Evolutionary conservation across 495 filamentous ascomycete genomes (phyloP).

Genomic region (Hyaloscypha hepaticicola): DNA sequence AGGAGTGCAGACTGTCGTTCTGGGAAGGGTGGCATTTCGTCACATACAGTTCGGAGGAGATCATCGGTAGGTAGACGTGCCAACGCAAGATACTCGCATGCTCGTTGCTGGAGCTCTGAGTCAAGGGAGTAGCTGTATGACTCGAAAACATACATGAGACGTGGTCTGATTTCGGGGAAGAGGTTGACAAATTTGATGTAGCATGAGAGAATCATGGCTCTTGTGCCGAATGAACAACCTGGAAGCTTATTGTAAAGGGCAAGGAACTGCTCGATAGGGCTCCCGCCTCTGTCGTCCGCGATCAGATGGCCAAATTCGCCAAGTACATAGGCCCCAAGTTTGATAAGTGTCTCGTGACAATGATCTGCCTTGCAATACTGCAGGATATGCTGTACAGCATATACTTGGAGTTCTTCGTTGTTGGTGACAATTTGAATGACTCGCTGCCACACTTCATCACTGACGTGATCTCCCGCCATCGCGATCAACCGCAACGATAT

Average conservation of each 20-base stretch:
- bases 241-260: conserved; percentile 89
- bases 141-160: conserved; percentile 85
- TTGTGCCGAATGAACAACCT: conserved; percentile 81
- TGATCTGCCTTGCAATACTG: conserved; percentile 87
- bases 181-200: conserved; percentile 98
- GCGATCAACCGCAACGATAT: conserved; percentile 93
- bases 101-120: conserved; percentile 92
- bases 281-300: conserved; percentile 89
- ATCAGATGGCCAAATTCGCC: conserved; percentile 98
- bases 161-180: conserved; percentile 98
- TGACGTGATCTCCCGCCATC: conserved; percentile 97
- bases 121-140: conserved; percentile 94
- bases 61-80: conserved; percentile 87
- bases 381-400: conserved; percentile 89
- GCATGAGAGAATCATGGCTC: conserved; percentile 89
- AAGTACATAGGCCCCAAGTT: conserved; percentile 93
- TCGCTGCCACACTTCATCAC: conserved; percentile 98
- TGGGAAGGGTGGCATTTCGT: conserved; percentile 99
- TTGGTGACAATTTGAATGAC: conserved; percentile 99
- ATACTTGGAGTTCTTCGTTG: conserved; percentile 96
- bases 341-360: conserved; percentile 95
- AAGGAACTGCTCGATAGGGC: conserved; percentile 96
- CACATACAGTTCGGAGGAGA: conserved; percentile 90
- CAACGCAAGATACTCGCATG: conserved; percentile 91
- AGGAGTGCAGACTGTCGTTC: conserved; percentile 89